Evolutionary conservation across 768 basidiomycete species (phyloP), one percentile per base, ranked within the genome.

Genomic region (Kwoniella sp.): DNA sequence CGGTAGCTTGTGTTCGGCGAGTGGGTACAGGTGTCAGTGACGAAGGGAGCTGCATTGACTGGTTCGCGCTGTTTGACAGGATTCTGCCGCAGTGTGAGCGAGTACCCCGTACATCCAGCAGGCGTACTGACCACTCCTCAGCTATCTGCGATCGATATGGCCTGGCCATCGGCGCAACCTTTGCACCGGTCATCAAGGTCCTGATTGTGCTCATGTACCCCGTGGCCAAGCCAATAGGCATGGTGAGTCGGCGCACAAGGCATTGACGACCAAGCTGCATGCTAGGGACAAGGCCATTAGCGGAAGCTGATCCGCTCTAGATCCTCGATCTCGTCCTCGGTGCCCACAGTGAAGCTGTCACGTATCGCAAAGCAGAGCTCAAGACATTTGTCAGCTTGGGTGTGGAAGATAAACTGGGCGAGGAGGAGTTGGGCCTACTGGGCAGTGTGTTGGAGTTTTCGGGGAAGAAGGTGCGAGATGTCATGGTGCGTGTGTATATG

Each of bases 311-410:
- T 3, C 20, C 20, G 17, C 5, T 27, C 9, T 31, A 71, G 70
- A 34, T 65, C 3, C 60, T 72, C 3, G 70, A 72, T 34, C 47
- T 48, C 17, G 19, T 65, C 7, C 60, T 72, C 1, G 70, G 70
- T 0, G 53, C 62, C 15, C 59, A 67, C 28, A 62, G 61, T 32
- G 58, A 64, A 17, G 53, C 49, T 3, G 53, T 61, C 7, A 67
- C 67, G 5, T 72, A 72, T 37, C 55, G 68, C 8, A 72, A 72
- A 61, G 68, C 67, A 29, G 68, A 72, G 40, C 52, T 72, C 1
- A 72, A 72, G 52, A 64, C 66, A 0, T 72, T 72, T 39, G 65
- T 72, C 31, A 55, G 59, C 36, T 51, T 70, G 0, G 70, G 67
- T 5, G 60, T 72, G 14, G 68, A 67, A 41, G 65, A 70, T 50